Base-by-base conservation (phyloP, 2,329 filamentous ascomycete genomes). In the Pleomassaria siparia region DNA sequence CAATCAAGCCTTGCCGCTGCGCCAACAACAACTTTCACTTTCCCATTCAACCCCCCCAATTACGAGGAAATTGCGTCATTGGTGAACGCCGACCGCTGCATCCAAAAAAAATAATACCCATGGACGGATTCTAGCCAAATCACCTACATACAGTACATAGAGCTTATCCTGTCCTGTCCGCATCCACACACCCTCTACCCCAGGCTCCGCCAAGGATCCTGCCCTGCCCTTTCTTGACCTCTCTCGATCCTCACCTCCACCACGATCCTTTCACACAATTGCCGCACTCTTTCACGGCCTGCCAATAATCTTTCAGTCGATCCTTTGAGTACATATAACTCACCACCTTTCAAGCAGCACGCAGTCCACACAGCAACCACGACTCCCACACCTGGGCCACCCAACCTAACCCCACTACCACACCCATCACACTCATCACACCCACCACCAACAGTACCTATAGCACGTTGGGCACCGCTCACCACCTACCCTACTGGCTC, bases 191-290 rank as follows among this genome's bases (percentile, higher is more conserved):
- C 56, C 61, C 59, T 54, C 40, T 53, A 50, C 52, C 53, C 51
- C 56, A 63, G 9, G 9, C 30, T 11, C 32, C 7, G 32, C 32
- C 32, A 21, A 35, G 32, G 7, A 35, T 35, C 16, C 15, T 16
- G 32, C 20, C 32, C 12, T 35, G 22, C 25, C 8, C 47, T 47
- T 52, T 54, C 54, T 52, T 52, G 55, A n/a, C n/a, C n/a, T 46
- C n/a, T 22, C 45, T 54, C 60, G 53, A 64, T 62, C 55, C 53
- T 49, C 62, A 63, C 56, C 51, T 43, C 20, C 40, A 39, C 50
- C 51, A 44, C 60, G 51, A 60, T 66, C 59, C 39, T 44, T 50
- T 54, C 42, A 15, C n/a, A n/a, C 12, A 26, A 30, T 25, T 43
- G 18, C 28, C 18, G 40, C 16, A 21, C 40, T 22, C 40, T 8